A percentile compares a stretch with the other conserved stretches of the same genome.
phyloP scores from a whole-genome alignment of 1,139 yeast genomes.

The Scheffersomyces illinoinensis region DNA sequence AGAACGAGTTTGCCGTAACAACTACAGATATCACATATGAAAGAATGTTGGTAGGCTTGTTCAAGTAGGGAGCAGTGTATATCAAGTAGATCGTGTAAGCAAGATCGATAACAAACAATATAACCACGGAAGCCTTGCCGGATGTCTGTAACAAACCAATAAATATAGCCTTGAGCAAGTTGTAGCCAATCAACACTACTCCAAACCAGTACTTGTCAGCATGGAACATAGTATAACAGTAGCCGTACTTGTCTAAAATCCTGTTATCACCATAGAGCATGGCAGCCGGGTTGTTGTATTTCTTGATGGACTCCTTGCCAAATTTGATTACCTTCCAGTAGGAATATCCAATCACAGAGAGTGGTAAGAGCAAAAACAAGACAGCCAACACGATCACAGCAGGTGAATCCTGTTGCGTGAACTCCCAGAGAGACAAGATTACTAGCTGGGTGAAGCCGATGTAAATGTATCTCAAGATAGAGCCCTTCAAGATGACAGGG shows the following conservation, averaged over 20 bases:
- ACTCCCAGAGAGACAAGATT: slow-evolving; percentile 74
- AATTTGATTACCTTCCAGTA: slow-evolving; percentile 57
- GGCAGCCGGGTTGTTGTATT: slow-evolving; percentile 75
- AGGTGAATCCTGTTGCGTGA: slow-evolving; percentile 66
- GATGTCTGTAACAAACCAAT: slow-evolving; percentile 69
- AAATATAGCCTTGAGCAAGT: slow-evolving; percentile 59
- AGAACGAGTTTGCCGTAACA: slow-evolving; percentile 65
- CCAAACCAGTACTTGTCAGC: slow-evolving; percentile 81
- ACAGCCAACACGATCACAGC: slow-evolving; percentile 74
- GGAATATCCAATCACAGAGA: slow-evolving; percentile 59
- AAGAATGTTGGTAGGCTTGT: slow-evolving; percentile 68
- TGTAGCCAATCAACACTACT: slow-evolving; percentile 53
- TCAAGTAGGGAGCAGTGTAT: slow-evolving; percentile 63
- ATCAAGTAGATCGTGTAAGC: slow-evolving; percentile 59
- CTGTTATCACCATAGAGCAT: slow-evolving; percentile 67
- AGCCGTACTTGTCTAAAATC: slow-evolving; percentile 70
- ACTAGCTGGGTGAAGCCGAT: slow-evolving; percentile 76
- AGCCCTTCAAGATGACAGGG: slow-evolving; percentile 60
- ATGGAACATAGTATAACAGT: slow-evolving; percentile 78
- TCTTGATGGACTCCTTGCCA: slow-evolving; percentile 54
- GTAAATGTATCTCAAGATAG: slow-evolving; percentile 65
- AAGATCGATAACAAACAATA: slow-evolving; percentile 64
- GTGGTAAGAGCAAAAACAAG: slow-evolving; percentile 55
- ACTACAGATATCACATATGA: slow-evolving; percentile 66
- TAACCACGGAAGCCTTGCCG: slow-evolving; percentile 70